Conservation (phyloP, 2,329 filamentous ascomycete species). For the Neonectria faginata region DNA sequence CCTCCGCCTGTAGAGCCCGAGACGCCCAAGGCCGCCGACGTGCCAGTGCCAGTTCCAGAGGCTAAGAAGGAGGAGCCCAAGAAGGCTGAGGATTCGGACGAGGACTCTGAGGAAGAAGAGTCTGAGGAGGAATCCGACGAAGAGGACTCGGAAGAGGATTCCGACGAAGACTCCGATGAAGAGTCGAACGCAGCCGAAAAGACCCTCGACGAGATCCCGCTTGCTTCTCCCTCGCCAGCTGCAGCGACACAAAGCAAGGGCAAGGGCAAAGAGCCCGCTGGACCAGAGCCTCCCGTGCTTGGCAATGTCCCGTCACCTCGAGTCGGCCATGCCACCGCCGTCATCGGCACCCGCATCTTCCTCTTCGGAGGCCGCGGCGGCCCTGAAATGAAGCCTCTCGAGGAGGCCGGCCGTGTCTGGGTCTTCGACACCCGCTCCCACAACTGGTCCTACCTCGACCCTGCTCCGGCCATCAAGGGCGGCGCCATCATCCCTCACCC, state of each 20-base stretch:
- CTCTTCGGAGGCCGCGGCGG: conserved; percentile 84
- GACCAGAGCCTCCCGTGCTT: conserved; percentile 44
- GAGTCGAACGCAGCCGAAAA: conserved; percentile 44
- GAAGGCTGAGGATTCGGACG: background rate
- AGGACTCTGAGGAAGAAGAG: conserved; percentile 19
- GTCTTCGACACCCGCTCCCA: conserved; percentile 74
- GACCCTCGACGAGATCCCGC: conserved; percentile 57
- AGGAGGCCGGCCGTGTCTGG: conserved; percentile 82
- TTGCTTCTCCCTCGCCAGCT: conserved; percentile 46
- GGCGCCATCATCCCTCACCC: conserved; percentile 61
- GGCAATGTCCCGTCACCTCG: conserved; percentile 72
- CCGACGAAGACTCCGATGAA: conserved; percentile 22
- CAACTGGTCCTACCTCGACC: conserved; percentile 74
- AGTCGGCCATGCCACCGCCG: conserved; percentile 78
- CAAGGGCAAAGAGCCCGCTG: conserved; percentile 56
- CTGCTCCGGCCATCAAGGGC: conserved; percentile 60
- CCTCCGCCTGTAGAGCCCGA: conserved; percentile 27
- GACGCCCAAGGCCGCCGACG: conserved; percentile 16
- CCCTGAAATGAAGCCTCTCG: conserved; percentile 74
- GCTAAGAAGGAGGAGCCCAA: conserved; percentile 16
- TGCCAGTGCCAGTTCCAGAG: conserved; percentile 25
- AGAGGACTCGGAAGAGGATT: conserved; percentile 7
- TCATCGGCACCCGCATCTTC: conserved; percentile 78
- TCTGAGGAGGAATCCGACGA: conserved; percentile 7
- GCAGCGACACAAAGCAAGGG: conserved; percentile 43